Conservation (phyloP, 768 basidiomycete species). For the Suillus luteus region DNA sequence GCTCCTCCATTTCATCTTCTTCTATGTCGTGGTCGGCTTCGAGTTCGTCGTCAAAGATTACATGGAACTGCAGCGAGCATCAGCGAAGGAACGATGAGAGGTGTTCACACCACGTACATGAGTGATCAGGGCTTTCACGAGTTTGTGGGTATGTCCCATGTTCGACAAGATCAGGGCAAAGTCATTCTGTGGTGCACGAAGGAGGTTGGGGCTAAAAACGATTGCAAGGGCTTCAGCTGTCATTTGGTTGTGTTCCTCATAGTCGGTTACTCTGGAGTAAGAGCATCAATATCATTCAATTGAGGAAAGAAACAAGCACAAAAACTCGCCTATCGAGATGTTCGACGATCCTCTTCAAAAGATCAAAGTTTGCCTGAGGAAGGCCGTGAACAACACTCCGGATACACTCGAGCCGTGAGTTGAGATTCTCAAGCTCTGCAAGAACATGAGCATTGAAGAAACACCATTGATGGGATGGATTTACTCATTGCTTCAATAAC, state of each 20-base stretch:
- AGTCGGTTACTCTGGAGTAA: slow-evolving; percentile 72
- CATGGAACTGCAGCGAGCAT: slow-evolving; percentile 46
- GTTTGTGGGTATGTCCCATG: slow-evolving; percentile 75
- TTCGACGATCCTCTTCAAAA: slow-evolving; percentile 77
- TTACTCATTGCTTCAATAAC: slow-evolving; percentile 74
- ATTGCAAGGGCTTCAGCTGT: slow-evolving; percentile 82
- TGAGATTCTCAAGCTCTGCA: slow-evolving; percentile 70
- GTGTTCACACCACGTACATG: slow-evolving; percentile 54
- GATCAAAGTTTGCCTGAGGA: slow-evolving; percentile 73
- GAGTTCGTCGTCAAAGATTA: slow-evolving; percentile 76
- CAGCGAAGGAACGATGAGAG: neutral
- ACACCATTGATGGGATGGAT: slow-evolving; percentile 14
- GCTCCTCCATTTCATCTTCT: slow-evolving; percentile 65
- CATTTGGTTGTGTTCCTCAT: slow-evolving; percentile 89
- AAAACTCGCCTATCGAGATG: slow-evolving; percentile 71
- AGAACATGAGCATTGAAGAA: slow-evolving; percentile 13
- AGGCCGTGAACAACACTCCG: slow-evolving; percentile 68
- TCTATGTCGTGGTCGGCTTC: slow-evolving; percentile 55
- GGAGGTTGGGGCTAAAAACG: slow-evolving; percentile 80
- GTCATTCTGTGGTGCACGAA: slow-evolving; percentile 78
- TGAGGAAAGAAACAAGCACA: neutral
- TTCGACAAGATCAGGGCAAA: slow-evolving; percentile 77
- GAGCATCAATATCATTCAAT: neutral
- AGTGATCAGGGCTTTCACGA: slow-evolving; percentile 75
- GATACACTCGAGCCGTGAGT: slow-evolving; percentile 62